Conservation (phyloP, 306 rosid species). For the Cucumis cinereus region DNA sequence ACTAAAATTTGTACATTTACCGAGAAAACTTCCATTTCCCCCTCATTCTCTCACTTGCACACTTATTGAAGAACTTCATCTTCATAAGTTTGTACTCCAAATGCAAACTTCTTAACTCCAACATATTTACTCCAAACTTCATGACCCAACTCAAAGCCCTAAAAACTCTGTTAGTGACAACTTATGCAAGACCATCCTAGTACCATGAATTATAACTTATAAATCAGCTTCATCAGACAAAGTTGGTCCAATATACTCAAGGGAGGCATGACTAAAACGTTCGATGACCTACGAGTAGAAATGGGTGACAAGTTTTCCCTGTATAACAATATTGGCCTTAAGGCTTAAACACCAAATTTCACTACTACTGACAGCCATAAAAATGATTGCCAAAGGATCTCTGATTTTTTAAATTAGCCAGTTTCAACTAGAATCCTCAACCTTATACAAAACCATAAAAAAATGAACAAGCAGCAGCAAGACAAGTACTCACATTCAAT, state of each 20-base stretch:
- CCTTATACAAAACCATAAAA: neutral
- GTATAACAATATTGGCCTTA: neutral
- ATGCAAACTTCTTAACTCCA: too few relatives aligned
- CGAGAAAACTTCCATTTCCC: too few relatives aligned
- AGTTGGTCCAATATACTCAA: neutral
- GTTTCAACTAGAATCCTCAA: neutral
- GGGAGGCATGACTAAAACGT: neutral
- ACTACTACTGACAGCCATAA: neutral
- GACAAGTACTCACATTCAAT: slow-evolving; percentile 40
- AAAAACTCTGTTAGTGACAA: neutral
- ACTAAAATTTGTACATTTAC: too few relatives aligned
- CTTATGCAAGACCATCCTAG: neutral
- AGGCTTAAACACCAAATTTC: neutral
- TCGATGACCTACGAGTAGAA: neutral
- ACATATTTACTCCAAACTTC: too few relatives aligned
- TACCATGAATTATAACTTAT: neutral
- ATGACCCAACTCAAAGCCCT: too few relatives aligned
- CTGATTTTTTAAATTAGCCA: neutral
- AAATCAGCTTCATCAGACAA: neutral
- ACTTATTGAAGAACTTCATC: too few relatives aligned
- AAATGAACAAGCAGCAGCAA: neutral
- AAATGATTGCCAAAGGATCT: neutral
- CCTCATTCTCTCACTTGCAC: too few relatives aligned
- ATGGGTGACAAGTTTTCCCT: neutral
- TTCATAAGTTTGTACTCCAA: too few relatives aligned